Evolutionary conservation across 2,329 filamentous ascomycete species (phyloP), one percentile per base, ranked within the genome.

Genomic region (Aspergillus eucalypticola): DNA sequence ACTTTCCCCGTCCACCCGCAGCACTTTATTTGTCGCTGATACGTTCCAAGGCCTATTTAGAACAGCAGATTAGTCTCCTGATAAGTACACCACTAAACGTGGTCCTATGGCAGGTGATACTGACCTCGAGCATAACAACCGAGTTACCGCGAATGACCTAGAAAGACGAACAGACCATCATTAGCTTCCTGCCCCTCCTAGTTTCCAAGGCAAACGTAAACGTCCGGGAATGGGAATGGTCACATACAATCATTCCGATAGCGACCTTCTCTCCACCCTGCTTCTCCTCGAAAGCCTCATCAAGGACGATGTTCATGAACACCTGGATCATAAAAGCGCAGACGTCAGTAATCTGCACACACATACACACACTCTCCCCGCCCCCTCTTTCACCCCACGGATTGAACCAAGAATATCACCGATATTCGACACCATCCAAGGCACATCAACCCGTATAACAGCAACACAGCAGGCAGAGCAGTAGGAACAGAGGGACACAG

Each of bases 111-210:
- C 27, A 49, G 32, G 21, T 56, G 38, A 35, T 50, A 69, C 68
- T 51, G 58, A 77, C 91, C 80, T 99, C 96, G 58, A 99, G 86
- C 94, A 99, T 97, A 58, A 99, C 93, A 25, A 99, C 93, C 2
- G 94, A 96, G 80, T 99, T 99, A 66, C 95, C 95, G 69, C 96
- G 91, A 72, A 99, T 97, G 66, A 97, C 90, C 90, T 92, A 63
- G 27, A 54, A 27, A 29, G 32, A 15, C 32, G 11, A 35, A 35
- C 5, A 35, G 17, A 44, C 27, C 27, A 32, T 8, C 7, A 54
- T 66, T 60, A 67, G 66, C 8, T n/a, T 10, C 13, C n/a, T 32
- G 41, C 27, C 27, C 27, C 7, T 2, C 5, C 6, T 8, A 17
- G 21, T n/a, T 27, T 21, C 11, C 6, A 11, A 10, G 2, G 10